Conservation (phyloP, 2,329 filamentous ascomycete species). For the Fusarium incarnatum region DNA sequence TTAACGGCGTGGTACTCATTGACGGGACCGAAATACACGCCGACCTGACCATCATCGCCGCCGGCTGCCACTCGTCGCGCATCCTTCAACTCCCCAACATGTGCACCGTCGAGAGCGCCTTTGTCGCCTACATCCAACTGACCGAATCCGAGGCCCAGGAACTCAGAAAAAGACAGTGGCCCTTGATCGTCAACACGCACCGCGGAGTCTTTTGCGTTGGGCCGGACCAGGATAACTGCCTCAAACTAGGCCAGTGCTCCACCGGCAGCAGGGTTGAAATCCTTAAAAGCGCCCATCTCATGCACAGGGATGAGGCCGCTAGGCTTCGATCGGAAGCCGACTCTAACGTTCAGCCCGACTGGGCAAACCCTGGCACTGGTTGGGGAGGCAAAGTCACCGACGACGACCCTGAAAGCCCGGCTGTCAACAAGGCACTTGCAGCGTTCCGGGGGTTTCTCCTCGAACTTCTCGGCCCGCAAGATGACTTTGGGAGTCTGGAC, state of each 20-base stretch:
- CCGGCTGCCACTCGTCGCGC: neutral
- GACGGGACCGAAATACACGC: neutral
- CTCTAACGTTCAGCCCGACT: neutral
- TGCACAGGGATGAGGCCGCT: neutral
- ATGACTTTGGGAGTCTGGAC: neutral
- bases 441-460: neutral
- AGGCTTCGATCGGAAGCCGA: neutral
- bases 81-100: neutral
- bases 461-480: neutral
- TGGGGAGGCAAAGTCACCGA: neutral
- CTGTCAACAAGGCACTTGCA: constrained; percentile 1
- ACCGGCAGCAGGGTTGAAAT: constrained; percentile 4
- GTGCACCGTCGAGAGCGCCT: constrained; percentile 1
- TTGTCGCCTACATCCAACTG: neutral
- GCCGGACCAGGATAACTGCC: neutral
- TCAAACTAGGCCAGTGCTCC: constrained; percentile 2
- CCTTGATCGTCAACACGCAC: neutral
- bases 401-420: neutral
- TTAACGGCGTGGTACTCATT: neutral
- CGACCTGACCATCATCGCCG: neutral
- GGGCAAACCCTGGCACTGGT: neutral
- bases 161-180: neutral
- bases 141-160: neutral
- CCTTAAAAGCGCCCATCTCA: neutral
- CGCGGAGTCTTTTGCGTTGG: constrained; percentile 5